Base-by-base conservation (phyloP, 495 filamentous ascomycete genomes). In the Aspergillus sclerotioniger region DNA sequence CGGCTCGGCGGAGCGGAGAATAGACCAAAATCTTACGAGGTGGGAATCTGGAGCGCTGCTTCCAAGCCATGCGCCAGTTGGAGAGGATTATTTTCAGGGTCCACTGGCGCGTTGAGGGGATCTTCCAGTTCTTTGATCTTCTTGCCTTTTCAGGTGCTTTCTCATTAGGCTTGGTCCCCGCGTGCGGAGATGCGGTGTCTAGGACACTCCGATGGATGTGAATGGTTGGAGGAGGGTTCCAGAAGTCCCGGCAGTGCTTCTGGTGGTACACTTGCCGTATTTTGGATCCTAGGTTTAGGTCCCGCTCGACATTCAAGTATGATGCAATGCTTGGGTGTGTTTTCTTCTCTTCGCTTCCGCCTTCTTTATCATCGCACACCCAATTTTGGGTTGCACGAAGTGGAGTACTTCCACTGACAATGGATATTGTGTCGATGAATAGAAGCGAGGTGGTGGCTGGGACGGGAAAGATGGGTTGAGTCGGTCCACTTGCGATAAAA, bases 1-100 rank as follows among this genome's bases (percentile, higher is more conserved):
- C 53, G 47, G 58, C 15, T 56, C 58, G 58, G 58, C 58, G 48
- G 58, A 61, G 58, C 53, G 58, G 58, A 61, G 49, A 35, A 16
- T 8, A 7, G n/a, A 28, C 20, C 20, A 49, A 28, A 28, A 28
- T 28, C 49, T 28, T 43, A 10, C 4, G 28, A 8, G 8, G 47
- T 45, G 8, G 20, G 45, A 17, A 17, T 31, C 45, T 47, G 31
- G 33, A 39, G 33, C 12, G 20, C 16, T 20, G 32, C 17, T 51
- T 25, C 43, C 21, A 49, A n/a, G 28, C 28, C 44, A 20, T 29
- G 29, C 9, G 46, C 46, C 46, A 25, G 25, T 31, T 31, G 47
- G 47, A 50, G 47, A 12, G 19, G 47, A 50, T n/a, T 50, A 15
- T 31, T 13, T 17, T 50, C 46, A 16, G 28, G 47, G 8, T 49